Percentiles rank a stretch among this genome's conserved stretches.
Conservation (phyloP, 2,329 filamentous ascomycete genomes). For the Fusarium robinianum region DNA sequence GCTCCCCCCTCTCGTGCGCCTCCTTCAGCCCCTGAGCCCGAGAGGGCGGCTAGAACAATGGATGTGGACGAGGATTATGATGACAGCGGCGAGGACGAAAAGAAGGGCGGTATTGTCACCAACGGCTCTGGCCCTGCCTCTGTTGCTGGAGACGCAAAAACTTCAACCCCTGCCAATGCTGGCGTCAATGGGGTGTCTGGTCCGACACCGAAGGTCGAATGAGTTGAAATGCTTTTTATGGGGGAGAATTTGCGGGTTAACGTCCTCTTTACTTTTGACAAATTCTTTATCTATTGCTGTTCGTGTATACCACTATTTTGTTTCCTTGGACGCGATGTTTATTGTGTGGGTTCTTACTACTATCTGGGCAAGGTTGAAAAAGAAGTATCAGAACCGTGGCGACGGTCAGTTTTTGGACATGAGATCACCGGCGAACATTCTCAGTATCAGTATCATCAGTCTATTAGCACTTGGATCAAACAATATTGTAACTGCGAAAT, state of each 20-base stretch:
- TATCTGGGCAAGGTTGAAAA: constrained; percentile 20
- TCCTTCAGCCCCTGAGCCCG: constrained; percentile 67
- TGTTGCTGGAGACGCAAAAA: constrained; percentile 57
- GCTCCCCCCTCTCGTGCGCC: constrained; percentile 51
- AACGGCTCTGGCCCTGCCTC: constrained; percentile 54
- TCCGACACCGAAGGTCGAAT: constrained; percentile 53
- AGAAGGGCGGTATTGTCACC: constrained; percentile 55
- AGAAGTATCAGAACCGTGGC: constrained; percentile 28
- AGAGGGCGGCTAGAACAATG: constrained; percentile 86
- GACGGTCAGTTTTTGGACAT: constrained; percentile 40
- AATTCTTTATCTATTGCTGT: constrained; percentile 23
- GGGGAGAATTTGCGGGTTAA: no score
- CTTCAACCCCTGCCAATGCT: constrained; percentile 51
- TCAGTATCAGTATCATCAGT: constrained; percentile 31
- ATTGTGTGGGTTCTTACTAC: constrained; percentile 22
- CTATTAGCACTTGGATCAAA: constrained; percentile 29
- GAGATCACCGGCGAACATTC: constrained; percentile 37
- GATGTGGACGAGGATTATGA: constrained; percentile 98
- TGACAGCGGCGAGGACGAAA: constrained; percentile 87
- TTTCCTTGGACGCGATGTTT: constrained; percentile 23
- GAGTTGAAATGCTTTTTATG: constrained; percentile 34
- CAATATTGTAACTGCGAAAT: constrained; percentile 20
- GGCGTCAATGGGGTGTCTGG: constrained; percentile 51
- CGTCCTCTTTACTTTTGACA: no score
- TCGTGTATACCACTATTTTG: constrained; percentile 30